These are phyloP conservation scores for Venturia effusa DNA, from an alignment of 2,329 filamentous ascomycete genomes.

Conservation along the genomic window DNA sequence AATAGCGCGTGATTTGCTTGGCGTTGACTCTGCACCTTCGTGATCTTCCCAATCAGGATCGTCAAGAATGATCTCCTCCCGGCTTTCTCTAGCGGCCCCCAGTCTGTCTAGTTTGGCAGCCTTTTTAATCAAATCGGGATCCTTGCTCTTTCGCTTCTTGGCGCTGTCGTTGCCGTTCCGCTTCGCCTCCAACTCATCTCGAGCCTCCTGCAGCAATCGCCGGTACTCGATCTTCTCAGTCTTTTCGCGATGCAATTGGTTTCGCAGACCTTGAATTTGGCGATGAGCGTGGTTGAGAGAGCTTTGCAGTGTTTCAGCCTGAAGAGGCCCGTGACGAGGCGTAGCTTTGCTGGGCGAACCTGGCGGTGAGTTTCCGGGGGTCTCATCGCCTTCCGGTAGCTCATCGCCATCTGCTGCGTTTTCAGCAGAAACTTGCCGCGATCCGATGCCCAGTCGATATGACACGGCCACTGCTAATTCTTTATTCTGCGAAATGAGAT, in stretches of 20 bases:
- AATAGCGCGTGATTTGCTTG: constrained; percentile 33
- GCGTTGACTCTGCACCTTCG: constrained; percentile 43
- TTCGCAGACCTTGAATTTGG: constrained; percentile 92
- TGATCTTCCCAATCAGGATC: constrained; percentile 90
- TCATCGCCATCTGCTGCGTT: constrained; percentile 46
- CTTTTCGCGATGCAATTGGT: constrained; percentile 93
- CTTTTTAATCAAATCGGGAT: constrained; percentile 56
- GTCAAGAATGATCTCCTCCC: constrained; percentile 68
- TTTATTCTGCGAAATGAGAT: constrained; percentile 78
- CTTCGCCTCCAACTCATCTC: constrained; percentile 75
- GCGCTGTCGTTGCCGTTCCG: constrained; percentile 32
- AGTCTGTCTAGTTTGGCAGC: constrained; percentile 60
- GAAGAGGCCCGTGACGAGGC: constrained; percentile 81
- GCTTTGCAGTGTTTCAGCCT: constrained; percentile 89
- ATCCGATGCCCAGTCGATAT: constrained; percentile 54
- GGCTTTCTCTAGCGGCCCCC: constrained; percentile 61
- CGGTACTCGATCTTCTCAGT: constrained; percentile 95
- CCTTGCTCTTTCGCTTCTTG: constrained; percentile 46
- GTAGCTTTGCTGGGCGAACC: constrained; percentile 85
- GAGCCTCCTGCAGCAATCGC: constrained; percentile 86
- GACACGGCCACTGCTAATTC: constrained; percentile 80
- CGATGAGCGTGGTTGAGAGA: constrained; percentile 89
- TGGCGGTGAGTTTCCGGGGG: constrained; percentile 83
- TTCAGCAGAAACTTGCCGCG: constrained; percentile 15
- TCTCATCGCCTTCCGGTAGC: constrained; percentile 33